A percentile compares a stretch with the other conserved stretches of the same genome.
phyloP scores from a whole-genome alignment of 1,284 basidiomycete species.

The Malassezia vespertilionis region DNA sequence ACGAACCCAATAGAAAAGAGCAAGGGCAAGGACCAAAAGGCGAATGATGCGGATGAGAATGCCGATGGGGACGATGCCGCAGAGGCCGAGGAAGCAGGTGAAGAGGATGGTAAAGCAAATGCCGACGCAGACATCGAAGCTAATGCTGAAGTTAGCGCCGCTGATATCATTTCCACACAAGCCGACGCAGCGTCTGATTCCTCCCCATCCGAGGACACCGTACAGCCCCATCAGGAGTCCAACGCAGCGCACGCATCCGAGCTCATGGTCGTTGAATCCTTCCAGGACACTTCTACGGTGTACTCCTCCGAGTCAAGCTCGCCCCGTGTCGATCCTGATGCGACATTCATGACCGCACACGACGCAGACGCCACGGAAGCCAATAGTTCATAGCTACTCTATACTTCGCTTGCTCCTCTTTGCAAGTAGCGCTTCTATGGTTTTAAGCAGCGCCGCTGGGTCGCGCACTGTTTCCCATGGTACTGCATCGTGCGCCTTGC shows the following conservation, averaged over 20 bases:
- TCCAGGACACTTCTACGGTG: not conserved
- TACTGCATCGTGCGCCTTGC: constrained; percentile 9
- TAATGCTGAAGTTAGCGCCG: not conserved
- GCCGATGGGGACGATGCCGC: not conserved
- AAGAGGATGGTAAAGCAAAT: not conserved
- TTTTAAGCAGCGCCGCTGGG: not conserved
- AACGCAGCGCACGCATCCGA: not conserved
- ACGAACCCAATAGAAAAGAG: not conserved
- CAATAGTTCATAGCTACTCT: too few relatives aligned
- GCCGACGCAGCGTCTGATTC: not conserved
- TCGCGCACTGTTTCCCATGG: constrained; percentile 11
- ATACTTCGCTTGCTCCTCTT: too few relatives aligned
- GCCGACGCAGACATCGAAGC: not conserved
- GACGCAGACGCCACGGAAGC: not conserved
- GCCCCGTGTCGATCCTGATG: constrained; percentile 14
- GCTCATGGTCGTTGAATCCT: too few relatives aligned
- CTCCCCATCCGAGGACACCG: too few relatives aligned
- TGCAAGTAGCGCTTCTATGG: too few relatives aligned
- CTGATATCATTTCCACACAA: not conserved
- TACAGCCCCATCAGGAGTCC: not conserved
- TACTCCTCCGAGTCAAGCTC: not conserved
- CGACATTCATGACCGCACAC: constrained; percentile 21
- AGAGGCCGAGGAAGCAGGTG: not conserved
- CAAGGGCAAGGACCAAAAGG: not conserved
- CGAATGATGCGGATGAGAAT: not conserved